A percentile compares a stretch with the other conserved stretches of the same genome.
These are phyloP conservation scores for Fusarium sp. DNA, from an alignment of 2,329 filamentous ascomycete species.

Conservation along the genomic window DNA sequence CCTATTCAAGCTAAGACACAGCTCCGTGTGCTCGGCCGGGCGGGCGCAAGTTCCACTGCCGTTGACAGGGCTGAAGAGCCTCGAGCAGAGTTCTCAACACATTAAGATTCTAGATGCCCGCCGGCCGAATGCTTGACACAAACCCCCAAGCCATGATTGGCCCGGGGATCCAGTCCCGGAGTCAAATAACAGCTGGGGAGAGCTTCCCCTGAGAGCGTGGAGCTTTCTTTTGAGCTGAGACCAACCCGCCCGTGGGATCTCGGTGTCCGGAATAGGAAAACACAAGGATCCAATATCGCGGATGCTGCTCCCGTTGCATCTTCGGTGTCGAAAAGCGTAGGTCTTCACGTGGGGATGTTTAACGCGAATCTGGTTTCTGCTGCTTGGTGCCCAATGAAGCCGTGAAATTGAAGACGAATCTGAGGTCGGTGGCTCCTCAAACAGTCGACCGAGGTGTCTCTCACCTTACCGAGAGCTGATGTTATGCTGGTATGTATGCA, in stretches of 20 bases:
- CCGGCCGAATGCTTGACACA: slow-evolving; percentile 1
- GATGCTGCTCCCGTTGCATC: slow-evolving; percentile 23
- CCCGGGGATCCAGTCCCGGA: slow-evolving; percentile 33
- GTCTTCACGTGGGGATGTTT: slow-evolving; percentile 43
- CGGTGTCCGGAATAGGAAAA: slow-evolving; percentile 42
- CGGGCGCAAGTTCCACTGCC: slow-evolving; percentile 1
- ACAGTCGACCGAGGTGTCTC: slow-evolving; percentile 33
- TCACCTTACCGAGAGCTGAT: slow-evolving; percentile 25
- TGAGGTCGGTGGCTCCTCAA: slow-evolving; percentile 20
- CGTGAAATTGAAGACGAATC: slow-evolving; percentile 18
- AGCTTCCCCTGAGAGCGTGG: slow-evolving; percentile 40
- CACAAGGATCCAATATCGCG: slow-evolving; percentile 24
- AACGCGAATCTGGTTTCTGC: slow-evolving; percentile 6
- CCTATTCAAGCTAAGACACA: background rate
- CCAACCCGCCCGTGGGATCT: slow-evolving; percentile 35
- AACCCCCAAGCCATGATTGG: slow-evolving; percentile 26
- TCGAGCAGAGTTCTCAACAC: slow-evolving; percentile 15
- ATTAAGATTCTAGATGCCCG: slow-evolving; percentile 15
- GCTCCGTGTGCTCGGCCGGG: background rate
- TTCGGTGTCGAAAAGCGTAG: slow-evolving; percentile 48
- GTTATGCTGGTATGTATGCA: background rate
- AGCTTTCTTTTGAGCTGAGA: slow-evolving; percentile 16
- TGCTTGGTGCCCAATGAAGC: slow-evolving; percentile 11
- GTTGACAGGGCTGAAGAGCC: slow-evolving; percentile 35
- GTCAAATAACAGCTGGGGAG: slow-evolving; percentile 16